Base-by-base conservation (phyloP, 768 basidiomycete genomes). In the Pholiota molesta region DNA sequence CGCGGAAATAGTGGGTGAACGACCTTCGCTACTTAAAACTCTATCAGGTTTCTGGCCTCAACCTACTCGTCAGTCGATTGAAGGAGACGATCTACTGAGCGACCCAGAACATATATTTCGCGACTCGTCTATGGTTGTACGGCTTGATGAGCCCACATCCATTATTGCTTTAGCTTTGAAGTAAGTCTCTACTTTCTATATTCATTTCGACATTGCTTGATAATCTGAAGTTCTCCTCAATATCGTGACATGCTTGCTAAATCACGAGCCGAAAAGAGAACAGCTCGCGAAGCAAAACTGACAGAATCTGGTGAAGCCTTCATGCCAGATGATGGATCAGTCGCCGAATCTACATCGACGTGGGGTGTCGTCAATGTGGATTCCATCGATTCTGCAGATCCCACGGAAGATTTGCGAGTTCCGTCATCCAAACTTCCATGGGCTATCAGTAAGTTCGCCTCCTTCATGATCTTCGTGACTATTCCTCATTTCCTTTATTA, bases 141-240 rank as follows among this genome's bases (percentile, higher is more conserved):
- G 97, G 19, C 95, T 95, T 19, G 95, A 98, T 72, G 97, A 99
- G 71, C 97, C 97, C 2, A 97, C 96, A 0, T 98, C 97, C 17
- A 97, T 99, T 69, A 95, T 99, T 65, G 96, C 97, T 7, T 87
- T 98, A 60, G 94, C 95, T 5, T 77, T 99, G 53, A 93, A 91
- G 94, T 94, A 69, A 68, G 86, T 75, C 55, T 53, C 14, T 31
- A n/a, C 21, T 19, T 45, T 19, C 57, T 40, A 21, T 28, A n/a
- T 52, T 33, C 3, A 33, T 3, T 59, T 37, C 13, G 1, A 10
- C 33, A 2, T 44, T 52, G 16, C 31, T 40, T 29, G 62, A 69
- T 56, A 4, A 23, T 37, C 14, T 26, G 29, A 55, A 94, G 93
- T 65, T 94, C 93, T 2, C 86, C 89, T 1, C 88, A 89, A 67